Evolutionary conservation across 257 asterid species (phyloP), one percentile per base, ranked within the genome.

Genomic region (Penstemon newberryi): DNA sequence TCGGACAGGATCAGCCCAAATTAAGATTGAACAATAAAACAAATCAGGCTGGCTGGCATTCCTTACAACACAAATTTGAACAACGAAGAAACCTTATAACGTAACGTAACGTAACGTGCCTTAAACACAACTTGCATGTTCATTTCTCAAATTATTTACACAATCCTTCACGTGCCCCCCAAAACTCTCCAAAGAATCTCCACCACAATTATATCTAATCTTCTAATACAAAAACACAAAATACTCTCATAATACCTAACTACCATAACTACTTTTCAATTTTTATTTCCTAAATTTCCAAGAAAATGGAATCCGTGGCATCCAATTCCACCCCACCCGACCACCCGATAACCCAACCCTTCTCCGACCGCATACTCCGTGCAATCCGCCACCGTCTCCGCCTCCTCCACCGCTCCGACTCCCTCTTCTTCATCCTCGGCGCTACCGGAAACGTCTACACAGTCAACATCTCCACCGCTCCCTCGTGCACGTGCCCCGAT

Each of bases 361-460:
- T 85, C 40, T 83, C 88, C 1, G 96, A 88, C 51, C 84, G 97
- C 3, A 49, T 88, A 67, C 67, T 87, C 79, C 91, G 99, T 9
- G 97, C 99, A 33, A 73, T 87, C 7, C 77, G 80, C 66, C 97
- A 90, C 83, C 97, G 82, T n/a, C 89, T 93, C 73, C 86, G 82
- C 54, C 97, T 92, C 85, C 96, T 92, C 83, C 96, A 87, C 90
- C 86, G 89, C 63, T 60, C 79, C n/a, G 95, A 82, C 73, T 62
- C 96, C 52, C 73, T 69, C 19, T 92, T 92, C 86, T 90, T 85
- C 77, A 45, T 92, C 60, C 79, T 92, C 56, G 98, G 97, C 51
- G 92, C 92, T 60, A 89, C 98, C 41, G 96, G 95, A 0, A 92
- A 92, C 73, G 98, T 90, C 42, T 93, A 93, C 87, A 83, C 96